Evolutionary conservation across 2,329 filamentous ascomycete species (phyloP).

Genomic region (Aspergillus neoniger): DNA sequence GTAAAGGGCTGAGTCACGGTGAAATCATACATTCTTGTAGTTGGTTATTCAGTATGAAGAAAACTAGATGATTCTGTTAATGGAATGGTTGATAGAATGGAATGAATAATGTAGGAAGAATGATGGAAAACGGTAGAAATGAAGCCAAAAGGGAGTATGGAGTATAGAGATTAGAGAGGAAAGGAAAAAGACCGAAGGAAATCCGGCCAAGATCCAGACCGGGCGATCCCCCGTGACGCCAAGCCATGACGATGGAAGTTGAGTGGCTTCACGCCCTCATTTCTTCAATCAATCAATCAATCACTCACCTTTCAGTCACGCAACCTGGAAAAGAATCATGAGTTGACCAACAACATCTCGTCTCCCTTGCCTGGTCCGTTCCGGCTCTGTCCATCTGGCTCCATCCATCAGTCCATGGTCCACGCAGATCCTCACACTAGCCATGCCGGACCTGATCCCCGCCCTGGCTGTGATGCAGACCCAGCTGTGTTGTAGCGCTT

Average conservation of each 20-base stretch:
- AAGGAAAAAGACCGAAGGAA: neutral
- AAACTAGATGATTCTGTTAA: neutral
- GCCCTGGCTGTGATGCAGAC: neutral
- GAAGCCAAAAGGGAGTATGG: neutral
- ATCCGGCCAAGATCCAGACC: neutral
- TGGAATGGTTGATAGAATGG: neutral
- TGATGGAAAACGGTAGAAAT: too few species aligned
- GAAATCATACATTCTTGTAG: neutral
- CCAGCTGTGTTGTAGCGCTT: neutral
- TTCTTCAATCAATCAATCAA: neutral
- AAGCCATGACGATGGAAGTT: neutral
- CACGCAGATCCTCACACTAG: neutral
- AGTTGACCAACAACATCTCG: neutral
- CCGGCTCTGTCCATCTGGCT: neutral
- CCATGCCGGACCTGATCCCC: neutral
- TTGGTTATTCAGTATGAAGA: neutral
- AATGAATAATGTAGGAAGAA: neutral
- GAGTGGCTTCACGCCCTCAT: neutral
- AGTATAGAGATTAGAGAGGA: too few species aligned
- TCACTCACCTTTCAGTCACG: neutral
- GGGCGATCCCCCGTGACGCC: neutral
- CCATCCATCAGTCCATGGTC: slow-evolving; percentile 4
- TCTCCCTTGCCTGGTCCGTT: neutral
- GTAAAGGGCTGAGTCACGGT: neutral
- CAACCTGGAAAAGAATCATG: neutral